phyloP scores from a whole-genome alignment of 1,284 basidiomycete genomes.

The Cryptococcus sp. region DNA sequence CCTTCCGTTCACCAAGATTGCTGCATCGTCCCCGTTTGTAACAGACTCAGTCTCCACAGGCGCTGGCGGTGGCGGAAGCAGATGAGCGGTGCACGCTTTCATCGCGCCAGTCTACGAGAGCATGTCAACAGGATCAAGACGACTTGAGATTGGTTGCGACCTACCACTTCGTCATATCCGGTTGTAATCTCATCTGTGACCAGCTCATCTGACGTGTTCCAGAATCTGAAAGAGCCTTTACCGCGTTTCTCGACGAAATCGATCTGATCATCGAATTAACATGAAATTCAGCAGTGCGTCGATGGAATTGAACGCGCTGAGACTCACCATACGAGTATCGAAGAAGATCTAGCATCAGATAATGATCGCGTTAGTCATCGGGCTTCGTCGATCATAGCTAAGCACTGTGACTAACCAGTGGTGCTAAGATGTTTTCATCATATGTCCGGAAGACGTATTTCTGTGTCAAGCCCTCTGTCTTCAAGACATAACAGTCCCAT shows the following conservation, averaged over 20 bases:
- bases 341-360: conserved; percentile 70
- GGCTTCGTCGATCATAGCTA: too few species aligned
- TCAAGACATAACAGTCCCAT: conserved; percentile 84
- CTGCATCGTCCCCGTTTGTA: background rate
- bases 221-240: conserved; percentile 30
- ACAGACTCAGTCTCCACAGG: conserved; percentile 13
- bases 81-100: conserved; percentile 79
- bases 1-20: background rate
- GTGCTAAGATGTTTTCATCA: conserved; percentile 93
- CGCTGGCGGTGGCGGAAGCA: conserved; percentile 56
- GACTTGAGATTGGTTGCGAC: conserved; percentile 7
- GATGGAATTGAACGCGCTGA: conserved; percentile 61
- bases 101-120: conserved; percentile 71
- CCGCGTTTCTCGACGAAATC: conserved; percentile 77
- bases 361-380: background rate
- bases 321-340: conserved; percentile 84
- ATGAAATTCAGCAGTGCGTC: conserved; percentile 36
- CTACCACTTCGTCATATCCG: conserved; percentile 46
- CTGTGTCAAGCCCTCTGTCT: conserved; percentile 71
- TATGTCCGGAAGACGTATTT: conserved; percentile 91
- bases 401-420: conserved; percentile 66
- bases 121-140: background rate
- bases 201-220: conserved; percentile 45
- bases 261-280: conserved; percentile 53
- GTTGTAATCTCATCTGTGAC: conserved; percentile 51